Percentiles rank a stretch among this genome's conserved stretches.
Evolutionary conservation across 1,284 basidiomycete genomes (phyloP).

Genomic region (Trichosporon coremiiforme): DNA sequence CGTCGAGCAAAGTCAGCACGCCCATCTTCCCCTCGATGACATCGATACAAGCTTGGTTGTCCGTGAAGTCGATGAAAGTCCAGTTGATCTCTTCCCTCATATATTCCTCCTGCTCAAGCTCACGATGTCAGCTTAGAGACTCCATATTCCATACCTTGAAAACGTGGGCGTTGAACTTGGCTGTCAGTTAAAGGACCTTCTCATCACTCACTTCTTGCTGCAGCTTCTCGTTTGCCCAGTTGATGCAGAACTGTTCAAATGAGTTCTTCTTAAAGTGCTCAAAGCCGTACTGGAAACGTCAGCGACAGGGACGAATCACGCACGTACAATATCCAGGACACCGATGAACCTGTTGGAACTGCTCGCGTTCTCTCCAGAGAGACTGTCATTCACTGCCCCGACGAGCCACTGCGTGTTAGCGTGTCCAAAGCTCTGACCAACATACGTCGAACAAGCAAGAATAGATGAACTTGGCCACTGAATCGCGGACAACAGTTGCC

Average conservation of each 20-base stretch:
- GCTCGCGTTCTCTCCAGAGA: conserved; percentile 85
- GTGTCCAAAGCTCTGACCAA: conserved; percentile 13
- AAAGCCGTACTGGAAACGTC: conserved; percentile 70
- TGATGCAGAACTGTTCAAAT: conserved; percentile 99
- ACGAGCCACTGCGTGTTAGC: conserved; percentile 79
- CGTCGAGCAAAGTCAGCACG: conserved; percentile 90
- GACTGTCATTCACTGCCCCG: conserved; percentile 91
- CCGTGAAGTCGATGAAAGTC: conserved; percentile 99
- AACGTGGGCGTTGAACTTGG: conserved; percentile 95
- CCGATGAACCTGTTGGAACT: conserved; percentile 97
- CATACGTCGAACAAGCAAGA: conserved; percentile 82
- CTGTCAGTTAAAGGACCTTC: conserved; percentile 26
- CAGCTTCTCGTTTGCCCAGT: conserved; percentile 98
- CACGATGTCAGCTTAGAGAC: background rate
- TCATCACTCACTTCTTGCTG: conserved; percentile 75
- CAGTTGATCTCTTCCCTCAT: conserved; percentile 98
- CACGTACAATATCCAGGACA: conserved; percentile 76
- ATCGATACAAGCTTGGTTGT: conserved; percentile 98
- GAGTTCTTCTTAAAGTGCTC: conserved; percentile 99
- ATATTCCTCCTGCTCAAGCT: conserved; percentile 98
- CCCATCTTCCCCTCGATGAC: conserved; percentile 98
- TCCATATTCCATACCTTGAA: conserved; percentile 66
- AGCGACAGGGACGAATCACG: background rate
- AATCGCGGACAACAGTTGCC: conserved; percentile 93
- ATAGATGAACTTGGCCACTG: conserved; percentile 98